Evolutionary conservation across 192 early-diverging fungal species (phyloP).

Genomic region (Rhizoclosmatium sp.): DNA sequence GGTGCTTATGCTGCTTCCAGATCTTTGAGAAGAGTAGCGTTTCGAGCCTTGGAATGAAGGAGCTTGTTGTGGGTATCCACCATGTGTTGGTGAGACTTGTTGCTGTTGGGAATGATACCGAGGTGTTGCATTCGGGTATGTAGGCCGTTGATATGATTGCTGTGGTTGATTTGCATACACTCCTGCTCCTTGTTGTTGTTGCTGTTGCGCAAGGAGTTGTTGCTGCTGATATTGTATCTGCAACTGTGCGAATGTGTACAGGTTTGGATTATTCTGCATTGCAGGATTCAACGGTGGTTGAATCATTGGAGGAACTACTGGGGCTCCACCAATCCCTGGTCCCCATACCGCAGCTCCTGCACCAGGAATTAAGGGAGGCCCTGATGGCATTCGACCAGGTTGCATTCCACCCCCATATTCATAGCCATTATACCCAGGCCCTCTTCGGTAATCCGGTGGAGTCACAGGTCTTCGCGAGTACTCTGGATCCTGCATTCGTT

Average conservation of each 20-base stretch:
- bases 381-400: conserved; percentile 2
- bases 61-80: not conserved
- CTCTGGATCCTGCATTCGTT: conserved; percentile 24
- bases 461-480: conserved; percentile 13
- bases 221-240: conserved; percentile 15
- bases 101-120: not conserved
- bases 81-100: conserved; percentile 7
- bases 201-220: conserved; percentile 13
- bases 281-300: not conserved
- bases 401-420: conserved; percentile 5
- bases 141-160: conserved; percentile 4
- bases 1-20: not conserved
- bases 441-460: conserved; percentile 14
- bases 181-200: not conserved
- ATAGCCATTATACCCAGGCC: not conserved
- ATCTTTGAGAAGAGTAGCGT: conserved; percentile 12
- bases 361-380: not conserved
- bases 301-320: not conserved
- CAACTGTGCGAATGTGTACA: conserved; percentile 3
- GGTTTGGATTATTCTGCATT: not conserved
- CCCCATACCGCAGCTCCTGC: not conserved
- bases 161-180: not conserved
- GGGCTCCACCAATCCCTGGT: not conserved
- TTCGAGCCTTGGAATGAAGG: not conserved
- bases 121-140: not conserved